phyloP scores from a whole-genome alignment of 306 rosid species.

The Astragalus glycyphyllos region DNA sequence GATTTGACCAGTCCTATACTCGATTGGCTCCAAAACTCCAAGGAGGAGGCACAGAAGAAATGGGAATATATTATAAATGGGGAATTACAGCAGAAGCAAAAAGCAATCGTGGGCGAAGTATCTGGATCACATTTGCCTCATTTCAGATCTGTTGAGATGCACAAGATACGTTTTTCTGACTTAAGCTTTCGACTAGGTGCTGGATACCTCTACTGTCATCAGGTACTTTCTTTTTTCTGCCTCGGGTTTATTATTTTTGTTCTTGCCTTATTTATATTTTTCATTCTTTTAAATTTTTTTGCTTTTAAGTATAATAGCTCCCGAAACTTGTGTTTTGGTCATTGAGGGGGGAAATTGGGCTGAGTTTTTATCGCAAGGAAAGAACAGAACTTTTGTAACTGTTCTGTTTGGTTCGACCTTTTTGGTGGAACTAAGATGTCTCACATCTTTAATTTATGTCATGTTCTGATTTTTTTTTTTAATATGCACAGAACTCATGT shows the following conservation, averaged over 20 bases:
- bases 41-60: slow-evolving; percentile 70
- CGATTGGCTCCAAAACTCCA: slow-evolving; percentile 78
- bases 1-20: slow-evolving; percentile 76
- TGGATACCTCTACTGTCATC: slow-evolving; percentile 92
- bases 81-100: slow-evolving; percentile 68
- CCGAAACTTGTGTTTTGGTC: slow-evolving; percentile 7
- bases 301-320: slow-evolving; percentile 12
- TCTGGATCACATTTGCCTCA: slow-evolving; percentile 60
- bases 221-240: slow-evolving; percentile 54
- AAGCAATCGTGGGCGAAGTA: slow-evolving; percentile 64
- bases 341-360: background rate
- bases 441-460: background rate
- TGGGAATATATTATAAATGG: slow-evolving; percentile 80
- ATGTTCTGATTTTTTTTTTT: slow-evolving; percentile 4
- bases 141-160: slow-evolving; percentile 70
- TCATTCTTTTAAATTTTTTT: background rate
- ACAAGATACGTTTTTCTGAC: slow-evolving; percentile 67
- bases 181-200: slow-evolving; percentile 78
- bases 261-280: slow-evolving; percentile 16
- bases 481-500: background rate
- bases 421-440: background rate
- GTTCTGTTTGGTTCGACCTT: background rate
- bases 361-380: background rate
- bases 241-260: slow-evolving; percentile 12
- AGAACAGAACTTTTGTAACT: background rate